phyloP scores from a whole-genome alignment of 1,284 basidiomycete genomes.

The Anthracocystis walkeri region DNA sequence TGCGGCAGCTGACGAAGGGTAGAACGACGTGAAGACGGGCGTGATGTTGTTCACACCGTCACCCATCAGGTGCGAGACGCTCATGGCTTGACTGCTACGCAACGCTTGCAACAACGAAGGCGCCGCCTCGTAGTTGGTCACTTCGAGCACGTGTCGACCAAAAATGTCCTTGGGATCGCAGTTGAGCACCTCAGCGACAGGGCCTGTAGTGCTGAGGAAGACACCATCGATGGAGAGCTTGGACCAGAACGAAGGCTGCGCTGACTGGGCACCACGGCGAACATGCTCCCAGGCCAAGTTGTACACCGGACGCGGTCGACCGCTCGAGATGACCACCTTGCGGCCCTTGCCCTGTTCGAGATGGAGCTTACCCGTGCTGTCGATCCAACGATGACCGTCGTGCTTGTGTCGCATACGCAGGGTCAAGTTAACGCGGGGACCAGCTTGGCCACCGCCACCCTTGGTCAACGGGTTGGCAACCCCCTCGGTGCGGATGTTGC shows the following conservation, averaged over 20 bases:
- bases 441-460: constrained; percentile 65
- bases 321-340: constrained; percentile 65
- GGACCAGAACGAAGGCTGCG: constrained; percentile 59
- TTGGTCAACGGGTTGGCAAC: constrained; percentile 62
- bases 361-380: constrained; percentile 63
- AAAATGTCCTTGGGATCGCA: constrained; percentile 49
- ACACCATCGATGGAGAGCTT: constrained; percentile 62
- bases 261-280: constrained; percentile 38
- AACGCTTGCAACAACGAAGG: constrained; percentile 57
- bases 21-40: constrained; percentile 60
- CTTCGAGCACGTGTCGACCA: constrained; percentile 53
- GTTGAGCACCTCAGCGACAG: constrained; percentile 48
- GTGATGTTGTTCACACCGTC: constrained; percentile 44
- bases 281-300: constrained; percentile 62
- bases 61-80: constrained; percentile 55
- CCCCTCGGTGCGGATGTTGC: constrained; percentile 51
- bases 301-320: constrained; percentile 59
- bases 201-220: constrained; percentile 54
- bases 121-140: constrained; percentile 57
- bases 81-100: constrained; percentile 46
- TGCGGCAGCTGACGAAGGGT: constrained; percentile 54
- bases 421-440: constrained; percentile 62
- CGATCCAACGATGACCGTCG: constrained; percentile 61
- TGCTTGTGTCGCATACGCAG: constrained; percentile 64
- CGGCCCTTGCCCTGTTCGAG: constrained; percentile 67